phyloP scores from a whole-genome alignment of 2,329 filamentous ascomycete genomes.

The Fusarium sp. region DNA sequence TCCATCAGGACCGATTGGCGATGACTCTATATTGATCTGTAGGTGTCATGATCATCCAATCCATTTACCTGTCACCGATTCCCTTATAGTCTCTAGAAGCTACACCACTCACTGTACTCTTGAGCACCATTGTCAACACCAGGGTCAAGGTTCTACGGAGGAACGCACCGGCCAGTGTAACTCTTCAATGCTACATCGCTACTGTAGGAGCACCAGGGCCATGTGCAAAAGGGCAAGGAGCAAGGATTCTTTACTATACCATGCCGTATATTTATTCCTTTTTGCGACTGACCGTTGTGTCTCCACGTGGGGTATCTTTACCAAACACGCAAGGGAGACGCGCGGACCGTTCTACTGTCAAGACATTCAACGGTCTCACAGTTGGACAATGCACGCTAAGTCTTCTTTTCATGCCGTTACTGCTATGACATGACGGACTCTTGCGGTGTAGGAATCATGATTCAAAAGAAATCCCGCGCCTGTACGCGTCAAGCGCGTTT shows the following conservation, averaged over 20 bases:
- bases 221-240: slow-evolving; percentile 15
- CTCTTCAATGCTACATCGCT: slow-evolving; percentile 28
- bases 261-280: not conserved
- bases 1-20: slow-evolving; percentile 30
- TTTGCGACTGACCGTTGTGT: slow-evolving; percentile 22
- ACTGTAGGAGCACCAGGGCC: slow-evolving; percentile 1
- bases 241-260: slow-evolving; percentile 9
- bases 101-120: not conserved
- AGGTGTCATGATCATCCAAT: not conserved
- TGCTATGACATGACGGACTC: not conserved
- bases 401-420: not conserved
- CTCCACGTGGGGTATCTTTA: slow-evolving; percentile 23
- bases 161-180: not conserved
- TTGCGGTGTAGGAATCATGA: not conserved
- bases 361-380: slow-evolving; percentile 27
- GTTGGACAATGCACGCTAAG: not conserved
- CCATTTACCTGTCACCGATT: not conserved
- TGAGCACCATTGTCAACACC: not conserved
- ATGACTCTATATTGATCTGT: slow-evolving; percentile 24
- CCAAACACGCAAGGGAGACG: slow-evolving; percentile 16
- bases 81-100: not conserved
- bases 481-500: slow-evolving; percentile 16
- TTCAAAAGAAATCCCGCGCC: not conserved
- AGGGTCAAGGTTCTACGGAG: slow-evolving; percentile 8
- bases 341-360: slow-evolving; percentile 28